phyloP scores from a whole-genome alignment of 768 basidiomycete species.

The Amanita polypyramis region DNA sequence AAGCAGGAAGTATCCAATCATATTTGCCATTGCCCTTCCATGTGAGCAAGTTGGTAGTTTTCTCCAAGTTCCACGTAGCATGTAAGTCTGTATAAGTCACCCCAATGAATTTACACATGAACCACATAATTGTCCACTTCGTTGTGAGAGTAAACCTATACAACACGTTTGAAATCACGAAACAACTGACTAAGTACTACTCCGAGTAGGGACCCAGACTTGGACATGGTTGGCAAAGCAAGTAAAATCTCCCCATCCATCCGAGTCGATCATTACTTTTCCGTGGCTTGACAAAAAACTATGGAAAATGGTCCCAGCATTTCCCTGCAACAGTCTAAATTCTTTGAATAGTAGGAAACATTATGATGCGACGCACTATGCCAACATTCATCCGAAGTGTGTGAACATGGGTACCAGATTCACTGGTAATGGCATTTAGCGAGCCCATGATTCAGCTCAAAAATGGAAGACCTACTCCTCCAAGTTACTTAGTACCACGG shows the following conservation, averaged over 20 bases:
- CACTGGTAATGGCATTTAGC: conserved; percentile 2
- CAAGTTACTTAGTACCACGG: conserved; percentile 60
- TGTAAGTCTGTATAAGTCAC: too few relatives aligned
- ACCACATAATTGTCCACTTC: too few relatives aligned
- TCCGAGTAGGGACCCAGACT: conserved; percentile 41
- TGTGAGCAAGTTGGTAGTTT: too few relatives aligned
- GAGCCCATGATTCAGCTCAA: background rate
- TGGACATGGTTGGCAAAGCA: conserved; percentile 45
- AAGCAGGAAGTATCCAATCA: too few relatives aligned
- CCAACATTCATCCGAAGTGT: conserved; percentile 61
- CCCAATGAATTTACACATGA: too few relatives aligned
- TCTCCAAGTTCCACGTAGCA: too few relatives aligned
- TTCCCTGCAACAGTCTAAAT: conserved; percentile 15
- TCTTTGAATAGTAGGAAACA: background rate
- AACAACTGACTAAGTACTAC: too few relatives aligned
- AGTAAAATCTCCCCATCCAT: conserved; percentile 61
- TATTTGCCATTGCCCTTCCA: too few relatives aligned
- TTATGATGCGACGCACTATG: conserved; percentile 28
- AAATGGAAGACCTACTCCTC: conserved; percentile 21
- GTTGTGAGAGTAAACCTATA: too few relatives aligned
- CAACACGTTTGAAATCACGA: too few relatives aligned
- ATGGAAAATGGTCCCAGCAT: conserved; percentile 30
- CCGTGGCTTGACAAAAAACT: conserved; percentile 39
- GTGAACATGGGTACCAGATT: conserved; percentile 23
- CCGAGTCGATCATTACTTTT: conserved; percentile 31